phyloP scores from a whole-genome alignment of 805 yeast genomes.

The Candida boleticola region DNA sequence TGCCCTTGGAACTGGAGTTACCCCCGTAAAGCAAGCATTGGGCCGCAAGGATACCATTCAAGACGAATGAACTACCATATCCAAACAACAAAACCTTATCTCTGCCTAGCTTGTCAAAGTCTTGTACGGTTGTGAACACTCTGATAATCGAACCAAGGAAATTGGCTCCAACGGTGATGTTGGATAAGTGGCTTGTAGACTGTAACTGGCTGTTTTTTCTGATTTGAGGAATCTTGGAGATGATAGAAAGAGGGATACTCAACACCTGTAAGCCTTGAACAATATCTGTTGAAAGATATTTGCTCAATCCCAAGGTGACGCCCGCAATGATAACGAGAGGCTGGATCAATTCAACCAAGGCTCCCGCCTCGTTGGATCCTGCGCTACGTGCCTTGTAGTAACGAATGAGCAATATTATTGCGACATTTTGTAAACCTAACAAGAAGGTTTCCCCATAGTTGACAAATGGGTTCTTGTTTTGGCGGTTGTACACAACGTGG shows the following conservation, averaged over 20 bases:
- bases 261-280: constrained; percentile 32
- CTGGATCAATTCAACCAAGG: constrained; percentile 17
- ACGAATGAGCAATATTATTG: constrained; percentile 33
- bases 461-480: constrained; percentile 31
- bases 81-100: constrained; percentile 39
- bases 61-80: constrained; percentile 30
- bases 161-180: constrained; percentile 40
- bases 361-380: not conserved
- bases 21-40: constrained; percentile 28
- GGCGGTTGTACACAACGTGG: constrained; percentile 39
- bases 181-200: constrained; percentile 37
- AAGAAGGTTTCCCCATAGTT: constrained; percentile 41
- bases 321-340: constrained; percentile 30
- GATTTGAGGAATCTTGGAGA: constrained; percentile 41
- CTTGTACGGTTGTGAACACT: constrained; percentile 38
- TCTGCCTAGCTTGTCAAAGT: constrained; percentile 25
- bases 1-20: constrained; percentile 4
- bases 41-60: constrained; percentile 35
- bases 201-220: constrained; percentile 29
- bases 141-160: constrained; percentile 37
- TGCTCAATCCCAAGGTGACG: constrained; percentile 25
- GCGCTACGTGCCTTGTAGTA: constrained; percentile 26
- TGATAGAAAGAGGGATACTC: constrained; percentile 36
- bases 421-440: constrained; percentile 37
- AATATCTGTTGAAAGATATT: constrained; percentile 28